A percentile compares a stretch with the other conserved stretches of the same genome.
phyloP scores from a whole-genome alignment of 2,329 filamentous ascomycete species.

The Tetracladium maxilliforme region DNA sequence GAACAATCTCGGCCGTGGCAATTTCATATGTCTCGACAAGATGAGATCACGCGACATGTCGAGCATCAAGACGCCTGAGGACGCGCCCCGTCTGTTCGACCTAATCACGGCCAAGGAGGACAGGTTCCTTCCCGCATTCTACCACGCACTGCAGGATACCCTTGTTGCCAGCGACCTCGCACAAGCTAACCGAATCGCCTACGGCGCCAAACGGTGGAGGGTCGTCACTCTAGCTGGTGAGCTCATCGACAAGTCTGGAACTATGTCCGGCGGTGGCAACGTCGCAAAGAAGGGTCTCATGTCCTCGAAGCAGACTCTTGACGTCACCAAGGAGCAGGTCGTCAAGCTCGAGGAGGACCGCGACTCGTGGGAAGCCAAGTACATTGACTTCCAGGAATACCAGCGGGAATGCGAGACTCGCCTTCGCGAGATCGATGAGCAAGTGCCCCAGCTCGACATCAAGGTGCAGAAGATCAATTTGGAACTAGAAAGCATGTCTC shows the following conservation, averaged over 20 bases:
- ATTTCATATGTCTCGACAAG: slow-evolving; percentile 92
- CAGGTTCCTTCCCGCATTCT: slow-evolving; percentile 81
- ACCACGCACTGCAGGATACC: slow-evolving; percentile 88
- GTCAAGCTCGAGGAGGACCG: slow-evolving; percentile 74
- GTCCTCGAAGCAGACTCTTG: slow-evolving; percentile 88
- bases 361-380: slow-evolving; percentile 70
- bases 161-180: slow-evolving; percentile 82
- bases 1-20: slow-evolving; percentile 90
- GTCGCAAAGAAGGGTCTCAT: slow-evolving; percentile 85
- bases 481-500: slow-evolving; percentile 75
- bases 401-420: slow-evolving; percentile 65
- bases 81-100: slow-evolving; percentile 85
- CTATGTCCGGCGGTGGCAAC: slow-evolving; percentile 93
- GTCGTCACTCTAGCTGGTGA: slow-evolving; percentile 93
- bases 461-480: slow-evolving; percentile 82
- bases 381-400: slow-evolving; percentile 71
- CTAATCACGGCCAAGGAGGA: slow-evolving; percentile 80
- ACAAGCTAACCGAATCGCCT: slow-evolving; percentile 96
- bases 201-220: slow-evolving; percentile 84
- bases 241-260: slow-evolving; percentile 94
- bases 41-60: slow-evolving; percentile 66
- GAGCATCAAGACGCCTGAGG: slow-evolving; percentile 75
- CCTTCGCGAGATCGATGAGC: slow-evolving; percentile 56
- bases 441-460: slow-evolving; percentile 76
- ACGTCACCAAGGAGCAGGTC: slow-evolving; percentile 80